phyloP scores from a whole-genome alignment of 2,329 filamentous ascomycete species.

The Immersiporthe knoxdaviesiana region DNA sequence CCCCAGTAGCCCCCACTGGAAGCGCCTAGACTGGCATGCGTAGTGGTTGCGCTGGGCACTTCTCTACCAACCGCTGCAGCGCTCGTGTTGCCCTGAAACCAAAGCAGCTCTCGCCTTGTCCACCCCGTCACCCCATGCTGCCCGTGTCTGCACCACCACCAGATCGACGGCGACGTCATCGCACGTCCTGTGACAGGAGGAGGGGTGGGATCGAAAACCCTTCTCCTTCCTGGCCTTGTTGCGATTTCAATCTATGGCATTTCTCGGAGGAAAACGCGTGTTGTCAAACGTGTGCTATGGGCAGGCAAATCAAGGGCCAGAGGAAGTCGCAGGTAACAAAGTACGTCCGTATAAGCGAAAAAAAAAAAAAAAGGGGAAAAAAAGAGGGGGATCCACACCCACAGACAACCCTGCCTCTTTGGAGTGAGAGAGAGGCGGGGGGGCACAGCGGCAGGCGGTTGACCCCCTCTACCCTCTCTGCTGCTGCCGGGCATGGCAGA shows the following conservation, averaged over 20 bases:
- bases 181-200: not conserved
- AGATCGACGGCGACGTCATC: slow-evolving; percentile 1
- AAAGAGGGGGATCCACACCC: not conserved
- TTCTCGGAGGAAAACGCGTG: not conserved
- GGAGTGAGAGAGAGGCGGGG: too few relatives aligned
- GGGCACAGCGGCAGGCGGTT: slow-evolving; percentile 8
- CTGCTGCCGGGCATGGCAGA: slow-evolving; percentile 19
- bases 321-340: slow-evolving; percentile 2
- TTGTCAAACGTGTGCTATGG: not conserved
- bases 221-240: not conserved
- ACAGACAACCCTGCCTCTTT: slow-evolving; percentile 15
- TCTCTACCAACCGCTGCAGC: not conserved
- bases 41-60: not conserved
- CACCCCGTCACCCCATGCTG: too few relatives aligned
- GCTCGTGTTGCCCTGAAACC: not conserved
- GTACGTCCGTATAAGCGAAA: not conserved
- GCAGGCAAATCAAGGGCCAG: not conserved
- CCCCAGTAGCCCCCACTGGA: not conserved
- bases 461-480: not conserved
- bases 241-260: not conserved
- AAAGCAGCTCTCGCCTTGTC: not conserved
- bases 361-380: not conserved
- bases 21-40: not conserved
- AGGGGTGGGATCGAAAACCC: not conserved
- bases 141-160: not conserved